Evolutionary conservation across 495 filamentous ascomycete species (phyloP), one percentile per base, ranked within the genome.

Genomic region (Penicillium herquei): DNA sequence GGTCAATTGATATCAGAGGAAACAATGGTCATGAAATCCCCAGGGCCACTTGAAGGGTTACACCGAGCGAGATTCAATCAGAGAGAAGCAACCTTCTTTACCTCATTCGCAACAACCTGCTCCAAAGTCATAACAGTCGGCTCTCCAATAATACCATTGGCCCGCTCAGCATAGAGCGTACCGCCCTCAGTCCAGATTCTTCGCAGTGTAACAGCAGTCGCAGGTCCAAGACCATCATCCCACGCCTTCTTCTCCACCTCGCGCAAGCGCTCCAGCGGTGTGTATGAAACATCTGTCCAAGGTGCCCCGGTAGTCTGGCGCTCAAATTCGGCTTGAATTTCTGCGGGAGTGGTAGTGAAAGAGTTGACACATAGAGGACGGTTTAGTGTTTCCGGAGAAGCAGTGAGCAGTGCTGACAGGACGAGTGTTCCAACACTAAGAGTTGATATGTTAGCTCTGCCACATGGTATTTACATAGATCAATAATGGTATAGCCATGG

Each of bases 141-240:
- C 1, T 70, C 69, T 32, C 67, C 71, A 52, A 91, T 74, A 21
- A 76, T 50, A 9, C 72, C 78, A 62, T 91, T 90, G 58, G 88
- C 87, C 16, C 84, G 78, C 69, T 83, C 75, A 8, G 78, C 77
- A 65, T 91, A 90, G 51, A 90, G 62, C 1, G 87, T 90, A 1
- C 87, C 83, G 0, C 87, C 87, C 62, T 88, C 82, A 0, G 81
- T 79, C 87, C 87, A 89, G 42, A 90, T 90, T 21, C 87, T 74
- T 47, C 82, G 70, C 59, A 89, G 70, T 0, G 87, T 88, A 37
- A 77, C 68, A 1, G 64, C 51, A 0, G 81, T 84, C n/a, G 86
- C 84, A 17, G 59, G 31, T 2, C 84, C 82, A 39, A 74, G 68
- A 0, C 74, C 73, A 21, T 73, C 67, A 21, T 76, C 79, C 83